phyloP scores from a whole-genome alignment of 2,329 filamentous ascomycete species.

The Colletotrichum somersetense region DNA sequence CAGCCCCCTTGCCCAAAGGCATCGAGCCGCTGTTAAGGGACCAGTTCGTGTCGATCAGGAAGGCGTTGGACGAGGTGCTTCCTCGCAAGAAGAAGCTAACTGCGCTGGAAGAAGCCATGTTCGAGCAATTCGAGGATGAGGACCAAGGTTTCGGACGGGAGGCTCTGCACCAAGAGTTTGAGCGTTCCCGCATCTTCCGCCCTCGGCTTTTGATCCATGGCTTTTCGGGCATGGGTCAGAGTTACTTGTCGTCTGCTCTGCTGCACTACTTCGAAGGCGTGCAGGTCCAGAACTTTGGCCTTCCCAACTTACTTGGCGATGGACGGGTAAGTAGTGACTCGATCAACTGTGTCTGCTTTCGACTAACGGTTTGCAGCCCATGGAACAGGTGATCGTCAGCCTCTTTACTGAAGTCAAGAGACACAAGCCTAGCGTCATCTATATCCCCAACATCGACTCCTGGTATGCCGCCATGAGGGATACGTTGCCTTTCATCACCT shows the following conservation, averaged over 20 bases:
- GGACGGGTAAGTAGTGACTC: constrained; percentile 69
- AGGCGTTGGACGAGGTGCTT: constrained; percentile 79
- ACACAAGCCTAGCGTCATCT: constrained; percentile 96
- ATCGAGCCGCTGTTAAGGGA: constrained; percentile 85
- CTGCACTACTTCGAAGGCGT: constrained; percentile 93
- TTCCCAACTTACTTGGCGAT: constrained; percentile 88
- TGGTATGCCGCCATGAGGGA: constrained; percentile 79
- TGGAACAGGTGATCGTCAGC: constrained; percentile 90
- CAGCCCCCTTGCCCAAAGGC: constrained; percentile 81
- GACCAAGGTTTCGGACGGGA: constrained; percentile 90
- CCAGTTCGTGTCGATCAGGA: constrained; percentile 78
- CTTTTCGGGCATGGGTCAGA: constrained; percentile 91
- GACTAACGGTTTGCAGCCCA: constrained; percentile 60
- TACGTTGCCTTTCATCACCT: constrained; percentile 82
- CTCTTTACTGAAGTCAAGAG: constrained; percentile 93
- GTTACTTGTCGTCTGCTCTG: constrained; percentile 86
- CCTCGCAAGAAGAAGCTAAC: constrained; percentile 89
- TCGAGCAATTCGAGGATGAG: constrained; percentile 83
- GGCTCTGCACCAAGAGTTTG: constrained; percentile 81
- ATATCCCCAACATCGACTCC: constrained; percentile 88
- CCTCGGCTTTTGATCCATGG: constrained; percentile 88
- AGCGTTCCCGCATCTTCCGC: constrained; percentile 87
- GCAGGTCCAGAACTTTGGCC: constrained; percentile 94
- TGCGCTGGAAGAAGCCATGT: constrained; percentile 94
- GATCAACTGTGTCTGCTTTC: constrained; percentile 15